Conservation (phyloP, 179 eudicot genomes). For the Monotropa hypopitys region DNA sequence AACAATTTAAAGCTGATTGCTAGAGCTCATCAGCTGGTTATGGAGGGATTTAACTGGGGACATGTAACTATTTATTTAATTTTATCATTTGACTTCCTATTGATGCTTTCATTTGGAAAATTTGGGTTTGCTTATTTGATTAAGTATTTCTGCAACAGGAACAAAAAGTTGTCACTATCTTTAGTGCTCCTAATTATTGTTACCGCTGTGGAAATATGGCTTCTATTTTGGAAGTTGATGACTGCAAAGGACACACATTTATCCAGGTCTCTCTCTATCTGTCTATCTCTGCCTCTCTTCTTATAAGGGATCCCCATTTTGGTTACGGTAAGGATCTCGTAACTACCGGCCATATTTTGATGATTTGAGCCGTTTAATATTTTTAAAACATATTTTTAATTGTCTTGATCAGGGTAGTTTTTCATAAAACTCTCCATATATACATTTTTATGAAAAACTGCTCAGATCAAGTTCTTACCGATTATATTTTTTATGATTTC, state of each 20-base stretch:
- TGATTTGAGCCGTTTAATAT: too few species aligned
- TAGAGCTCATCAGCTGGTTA: slow-evolving; percentile 95
- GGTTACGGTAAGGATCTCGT: too few species aligned
- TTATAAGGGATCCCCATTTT: too few species aligned
- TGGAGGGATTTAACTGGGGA: slow-evolving; percentile 98
- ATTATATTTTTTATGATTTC: too few species aligned
- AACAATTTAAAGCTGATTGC: slow-evolving; percentile 87
- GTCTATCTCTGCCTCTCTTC: background rate
- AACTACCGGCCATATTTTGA: too few species aligned
- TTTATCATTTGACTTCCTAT: background rate
- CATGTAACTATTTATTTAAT: slow-evolving; percentile 38
- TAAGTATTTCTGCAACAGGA: slow-evolving; percentile 37
- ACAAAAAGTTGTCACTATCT: slow-evolving; percentile 93
- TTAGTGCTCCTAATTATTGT: slow-evolving; percentile 94
- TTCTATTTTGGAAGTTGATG: slow-evolving; percentile 93
- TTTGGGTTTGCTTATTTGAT: background rate
- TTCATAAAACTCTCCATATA: background rate
- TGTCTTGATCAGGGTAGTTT: too few species aligned
- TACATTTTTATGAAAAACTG: too few species aligned
- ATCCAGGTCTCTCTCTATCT: slow-evolving; percentile 53
- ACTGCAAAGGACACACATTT: slow-evolving; percentile 85
- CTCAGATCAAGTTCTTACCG: too few species aligned
- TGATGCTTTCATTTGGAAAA: background rate
- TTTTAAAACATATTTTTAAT: too few species aligned
- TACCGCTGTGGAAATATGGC: slow-evolving; percentile 99